Evolutionary conservation across 2,329 filamentous ascomycete species (phyloP).

Genomic region (Trichophyton equinum): DNA sequence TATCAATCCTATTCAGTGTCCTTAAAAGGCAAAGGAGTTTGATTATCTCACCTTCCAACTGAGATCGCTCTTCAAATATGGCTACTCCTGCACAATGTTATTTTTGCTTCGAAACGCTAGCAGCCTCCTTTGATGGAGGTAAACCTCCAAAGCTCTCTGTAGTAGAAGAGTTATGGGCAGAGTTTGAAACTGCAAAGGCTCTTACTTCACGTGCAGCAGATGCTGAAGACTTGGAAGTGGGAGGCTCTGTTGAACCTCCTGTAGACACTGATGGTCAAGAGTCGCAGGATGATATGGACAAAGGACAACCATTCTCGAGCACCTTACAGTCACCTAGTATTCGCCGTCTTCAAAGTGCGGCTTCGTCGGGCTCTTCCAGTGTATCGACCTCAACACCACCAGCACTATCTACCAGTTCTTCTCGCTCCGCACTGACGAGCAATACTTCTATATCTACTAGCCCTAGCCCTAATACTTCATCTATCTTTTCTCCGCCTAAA

Average conservation of each 20-base stretch:
- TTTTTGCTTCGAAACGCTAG: constrained; percentile 81
- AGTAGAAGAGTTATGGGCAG: constrained; percentile 57
- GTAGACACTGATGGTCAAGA: constrained; percentile 14
- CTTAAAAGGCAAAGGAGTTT: neutral
- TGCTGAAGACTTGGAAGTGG: constrained; percentile 12
- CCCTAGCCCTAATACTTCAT: constrained; percentile 29
- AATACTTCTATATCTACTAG: constrained; percentile 31
- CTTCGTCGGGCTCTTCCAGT: constrained; percentile 29
- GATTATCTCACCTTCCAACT: neutral
- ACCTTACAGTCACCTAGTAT: constrained; percentile 23
- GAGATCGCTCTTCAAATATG: constrained; percentile 43
- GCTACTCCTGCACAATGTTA: constrained; percentile 76
- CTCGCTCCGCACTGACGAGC: constrained; percentile 31
- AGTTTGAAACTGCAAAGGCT: constrained; percentile 33
- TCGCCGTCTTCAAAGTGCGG: constrained; percentile 22
- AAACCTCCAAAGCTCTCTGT: constrained; percentile 53
- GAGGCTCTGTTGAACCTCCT: constrained; percentile 6
- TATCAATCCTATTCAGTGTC: neutral
- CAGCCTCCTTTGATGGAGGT: constrained; percentile 59
- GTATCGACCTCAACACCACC: constrained; percentile 25
- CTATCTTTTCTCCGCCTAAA: constrained; percentile 16
- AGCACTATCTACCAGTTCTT: constrained; percentile 38
- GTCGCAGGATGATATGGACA: constrained; percentile 16
- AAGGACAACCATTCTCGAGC: constrained; percentile 9
- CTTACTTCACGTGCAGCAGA: constrained; percentile 15